Base-by-base conservation (phyloP, 495 filamentous ascomycete genomes). In the Parathielavia appendiculata region DNA sequence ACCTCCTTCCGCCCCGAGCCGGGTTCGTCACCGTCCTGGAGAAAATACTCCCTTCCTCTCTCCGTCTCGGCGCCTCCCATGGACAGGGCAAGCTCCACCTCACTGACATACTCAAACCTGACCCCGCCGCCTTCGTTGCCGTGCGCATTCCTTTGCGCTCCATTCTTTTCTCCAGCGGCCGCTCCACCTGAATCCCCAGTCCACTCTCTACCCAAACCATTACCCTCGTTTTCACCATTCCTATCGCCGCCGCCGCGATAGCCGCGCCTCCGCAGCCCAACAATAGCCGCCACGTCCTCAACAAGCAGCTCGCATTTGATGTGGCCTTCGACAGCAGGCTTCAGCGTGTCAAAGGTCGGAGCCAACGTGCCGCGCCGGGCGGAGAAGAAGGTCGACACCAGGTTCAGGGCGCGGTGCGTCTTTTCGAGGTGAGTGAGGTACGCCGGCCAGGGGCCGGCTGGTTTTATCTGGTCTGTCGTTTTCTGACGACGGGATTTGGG, bases 381-480 rank as follows among this genome's bases (percentile, higher is more conserved):
- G 66, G 85, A 92, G 71, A 88, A 91, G 71, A 98, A 97, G 1
- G 93, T 97, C 65, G 89, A 95, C 8, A 97, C 90, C 5, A 97
- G 72, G 64, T 96, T 97, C 55, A 98, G 72, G 8, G 95, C 92
- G 54, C 85, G 81, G 68, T 96, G 87, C 0, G 84, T 88, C 66
- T 88, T 85, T 7, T 86, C 82, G 9, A 98, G 81, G 40, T 76
- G 73, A 44, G 81, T 84, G 69, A 97, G 89, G 53, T 78, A 73
- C 1, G 81, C 77, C 0, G 93, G 92, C 90, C 91, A 19, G 39
- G 26, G 9, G 19, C 30, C 19, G 26, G 22, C 34, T 23, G 19
- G 12, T 16, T 40, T 43, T 43, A 12, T 38, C 13, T 19, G 34
- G 8, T 26, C 41, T 61, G 20, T 9, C 30, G 13, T 22, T 43